A percentile compares a stretch with the other conserved stretches of the same genome.
Evolutionary conservation across 2,329 filamentous ascomycete genomes (phyloP).

Genomic region (Verticillium nubilum): DNA sequence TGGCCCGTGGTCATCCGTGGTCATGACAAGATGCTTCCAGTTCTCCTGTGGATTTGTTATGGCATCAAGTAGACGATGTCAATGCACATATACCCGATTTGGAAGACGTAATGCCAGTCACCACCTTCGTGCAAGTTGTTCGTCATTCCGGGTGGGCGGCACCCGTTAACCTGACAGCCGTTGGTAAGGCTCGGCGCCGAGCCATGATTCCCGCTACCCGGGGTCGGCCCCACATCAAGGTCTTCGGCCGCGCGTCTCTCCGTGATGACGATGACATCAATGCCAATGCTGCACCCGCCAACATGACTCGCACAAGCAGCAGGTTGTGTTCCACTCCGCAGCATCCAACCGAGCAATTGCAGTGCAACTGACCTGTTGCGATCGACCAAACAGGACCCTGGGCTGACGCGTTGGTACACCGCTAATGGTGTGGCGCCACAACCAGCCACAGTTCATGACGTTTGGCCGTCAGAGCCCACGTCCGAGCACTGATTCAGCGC

Average conservation of each 20-base stretch:
- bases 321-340: too few species aligned
- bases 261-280: neutral
- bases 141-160: too few species aligned
- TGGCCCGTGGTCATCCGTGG: too few species aligned
- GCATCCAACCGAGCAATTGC: too few species aligned
- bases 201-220: neutral
- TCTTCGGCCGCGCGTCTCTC: neutral
- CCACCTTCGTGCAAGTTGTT: too few species aligned
- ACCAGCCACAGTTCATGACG: neutral
- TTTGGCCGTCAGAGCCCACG: neutral
- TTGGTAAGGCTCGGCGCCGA: neutral
- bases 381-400: neutral
- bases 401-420: neutral
- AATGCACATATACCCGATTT: too few species aligned
- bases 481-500: neutral
- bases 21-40: too few species aligned
- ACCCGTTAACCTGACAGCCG: neutral
- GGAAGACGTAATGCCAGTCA: too few species aligned
- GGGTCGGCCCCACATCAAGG: neutral
- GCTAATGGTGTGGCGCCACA: neutral
- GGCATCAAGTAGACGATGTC: too few species aligned
- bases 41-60: too few species aligned
- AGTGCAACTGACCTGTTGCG: neutral
- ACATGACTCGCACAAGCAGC: neutral
- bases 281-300: neutral